A percentile compares a stretch with the other conserved stretches of the same genome.
These are phyloP conservation scores for Rhizopogon vinicolor DNA, from an alignment of 768 basidiomycete species.

Conservation along the genomic window DNA sequence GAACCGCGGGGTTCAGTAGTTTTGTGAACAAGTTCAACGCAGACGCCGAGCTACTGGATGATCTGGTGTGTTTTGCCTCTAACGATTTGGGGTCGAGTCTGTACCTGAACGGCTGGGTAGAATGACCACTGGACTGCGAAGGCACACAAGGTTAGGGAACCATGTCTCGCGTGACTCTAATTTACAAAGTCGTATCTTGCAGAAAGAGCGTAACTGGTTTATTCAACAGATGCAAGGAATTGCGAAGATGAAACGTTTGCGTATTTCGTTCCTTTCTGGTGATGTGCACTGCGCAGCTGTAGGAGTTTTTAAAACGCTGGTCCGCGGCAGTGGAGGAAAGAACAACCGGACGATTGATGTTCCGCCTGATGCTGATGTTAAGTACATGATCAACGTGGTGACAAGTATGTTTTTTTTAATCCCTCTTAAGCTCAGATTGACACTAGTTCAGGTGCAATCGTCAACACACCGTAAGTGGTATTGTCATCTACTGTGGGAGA, in stretches of 20 bases:
- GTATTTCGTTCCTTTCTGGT: constrained; percentile 86
- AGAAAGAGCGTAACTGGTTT: constrained; percentile 91
- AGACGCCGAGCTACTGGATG: constrained; percentile 92
- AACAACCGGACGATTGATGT: constrained; percentile 37
- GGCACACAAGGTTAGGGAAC: constrained; percentile 55
- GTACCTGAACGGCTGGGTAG: constrained; percentile 26
- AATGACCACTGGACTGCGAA: constrained; percentile 94
- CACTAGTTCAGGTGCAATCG: constrained; percentile 67
- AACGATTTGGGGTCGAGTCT: background rate
- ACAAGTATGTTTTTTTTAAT: constrained; percentile 48
- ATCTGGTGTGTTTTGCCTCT: constrained; percentile 50
- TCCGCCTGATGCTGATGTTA: constrained; percentile 56
- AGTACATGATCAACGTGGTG: constrained; percentile 90
- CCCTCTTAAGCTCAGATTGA: background rate
- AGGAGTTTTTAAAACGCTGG: constrained; percentile 68
- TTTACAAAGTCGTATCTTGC: constrained; percentile 11
- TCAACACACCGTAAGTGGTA: constrained; percentile 82
- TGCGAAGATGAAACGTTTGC: constrained; percentile 54
- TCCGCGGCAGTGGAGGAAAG: constrained; percentile 31
- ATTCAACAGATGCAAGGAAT: constrained; percentile 75
- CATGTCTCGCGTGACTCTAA: background rate
- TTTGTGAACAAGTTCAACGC: constrained; percentile 89
- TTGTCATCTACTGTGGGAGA: background rate
- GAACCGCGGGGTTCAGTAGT: constrained; percentile 63
- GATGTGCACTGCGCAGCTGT: constrained; percentile 94